Percentiles rank a stretch among this genome's conserved stretches.
phyloP scores from a whole-genome alignment of 2,329 filamentous ascomycete genomes.

The Aaosphaeria pasadenensis region DNA sequence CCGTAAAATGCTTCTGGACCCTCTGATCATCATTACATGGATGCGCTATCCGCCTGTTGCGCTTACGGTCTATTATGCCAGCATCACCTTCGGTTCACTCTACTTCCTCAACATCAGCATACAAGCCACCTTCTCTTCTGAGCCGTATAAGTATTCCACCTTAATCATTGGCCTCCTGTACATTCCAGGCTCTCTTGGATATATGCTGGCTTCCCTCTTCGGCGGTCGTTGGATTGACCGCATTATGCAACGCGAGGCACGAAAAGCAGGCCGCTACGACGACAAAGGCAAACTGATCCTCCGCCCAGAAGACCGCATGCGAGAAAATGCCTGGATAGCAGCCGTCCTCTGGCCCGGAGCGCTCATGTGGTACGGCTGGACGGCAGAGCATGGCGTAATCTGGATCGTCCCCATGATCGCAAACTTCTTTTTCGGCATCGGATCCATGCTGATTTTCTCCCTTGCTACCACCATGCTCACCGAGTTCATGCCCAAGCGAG shows the following conservation, averaged over 20 bases:
- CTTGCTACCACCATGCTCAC: slow-evolving; percentile 40
- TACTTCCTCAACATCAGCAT: slow-evolving; percentile 42
- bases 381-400: slow-evolving; percentile 25
- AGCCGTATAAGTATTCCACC: slow-evolving; percentile 35
- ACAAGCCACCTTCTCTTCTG: slow-evolving; percentile 29
- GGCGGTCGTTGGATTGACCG: slow-evolving; percentile 40
- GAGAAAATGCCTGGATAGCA: slow-evolving; percentile 40
- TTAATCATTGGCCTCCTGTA: slow-evolving; percentile 38
- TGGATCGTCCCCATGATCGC: slow-evolving; percentile 37
- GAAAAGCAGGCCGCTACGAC: slow-evolving; percentile 35
- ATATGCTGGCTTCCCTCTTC: slow-evolving; percentile 31
- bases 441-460: slow-evolving; percentile 38
- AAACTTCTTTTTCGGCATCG: slow-evolving; percentile 42
- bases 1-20: slow-evolving; percentile 39
- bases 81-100: slow-evolving; percentile 37
- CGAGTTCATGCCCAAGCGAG: slow-evolving; percentile 38
- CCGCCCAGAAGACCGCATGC: slow-evolving; percentile 39
- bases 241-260: slow-evolving; percentile 40
- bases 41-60: slow-evolving; percentile 37
- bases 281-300: slow-evolving; percentile 33
- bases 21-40: slow-evolving; percentile 36
- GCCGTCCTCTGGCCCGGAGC: slow-evolving; percentile 34
- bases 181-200: slow-evolving; percentile 36
- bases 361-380: slow-evolving; percentile 39
- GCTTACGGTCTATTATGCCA: slow-evolving; percentile 39